Conservation (phyloP, 208 protist species). For the Porcisia hertigi region DNA sequence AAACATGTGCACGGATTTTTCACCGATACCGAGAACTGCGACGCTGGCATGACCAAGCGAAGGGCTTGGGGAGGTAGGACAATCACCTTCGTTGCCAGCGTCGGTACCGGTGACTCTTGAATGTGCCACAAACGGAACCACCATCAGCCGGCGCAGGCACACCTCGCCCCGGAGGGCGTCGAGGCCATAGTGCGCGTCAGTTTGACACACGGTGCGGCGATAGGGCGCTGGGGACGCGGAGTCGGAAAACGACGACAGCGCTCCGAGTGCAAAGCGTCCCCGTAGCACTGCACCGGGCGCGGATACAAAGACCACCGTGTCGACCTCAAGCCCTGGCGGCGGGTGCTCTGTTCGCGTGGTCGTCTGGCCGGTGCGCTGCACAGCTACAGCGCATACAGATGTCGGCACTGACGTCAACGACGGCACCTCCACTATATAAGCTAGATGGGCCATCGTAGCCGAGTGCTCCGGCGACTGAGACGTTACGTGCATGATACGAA, state of each 20-base stretch:
- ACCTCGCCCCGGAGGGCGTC: constrained; percentile 19
- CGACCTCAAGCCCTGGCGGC: not conserved
- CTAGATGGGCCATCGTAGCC: constrained; percentile 24
- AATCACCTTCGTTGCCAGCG: not conserved
- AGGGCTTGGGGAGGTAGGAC: not conserved
- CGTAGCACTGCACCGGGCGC: constrained; percentile 17
- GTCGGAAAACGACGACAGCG: not conserved
- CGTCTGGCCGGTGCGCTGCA: not conserved
- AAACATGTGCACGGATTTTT: constrained; percentile 48
- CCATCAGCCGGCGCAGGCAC: constrained; percentile 18
- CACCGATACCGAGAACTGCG: constrained; percentile 48
- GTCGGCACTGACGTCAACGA: constrained; percentile 41
- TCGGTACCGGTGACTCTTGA: not conserved
- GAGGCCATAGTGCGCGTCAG: constrained; percentile 16
- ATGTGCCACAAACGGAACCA: constrained; percentile 12
- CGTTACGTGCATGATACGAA: constrained; percentile 44
- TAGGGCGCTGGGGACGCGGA: not conserved
- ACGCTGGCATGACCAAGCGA: not conserved
- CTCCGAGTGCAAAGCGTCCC: constrained; percentile 16
- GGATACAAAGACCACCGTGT: constrained; percentile 24
- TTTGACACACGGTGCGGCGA: not conserved
- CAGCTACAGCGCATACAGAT: constrained; percentile 35
- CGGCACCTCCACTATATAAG: constrained; percentile 47
- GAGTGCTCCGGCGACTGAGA: not conserved
- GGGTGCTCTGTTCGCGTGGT: not conserved